Conservation (phyloP, 352 stramenopile species). For the Phytopythium mirpurense region DNA sequence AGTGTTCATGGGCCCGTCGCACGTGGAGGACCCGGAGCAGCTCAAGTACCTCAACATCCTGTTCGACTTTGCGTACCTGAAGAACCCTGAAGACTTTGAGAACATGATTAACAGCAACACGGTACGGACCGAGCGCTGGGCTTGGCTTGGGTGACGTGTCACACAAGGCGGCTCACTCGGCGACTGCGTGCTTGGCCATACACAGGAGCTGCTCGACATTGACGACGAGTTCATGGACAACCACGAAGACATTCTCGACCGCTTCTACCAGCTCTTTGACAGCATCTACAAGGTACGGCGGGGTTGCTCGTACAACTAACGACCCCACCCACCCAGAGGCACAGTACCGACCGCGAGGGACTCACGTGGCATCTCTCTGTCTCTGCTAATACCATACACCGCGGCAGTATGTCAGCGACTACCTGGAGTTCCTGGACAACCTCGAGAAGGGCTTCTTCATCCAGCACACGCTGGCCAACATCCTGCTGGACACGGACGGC, state of each 20-base stretch:
- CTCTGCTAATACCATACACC: too few relatives aligned
- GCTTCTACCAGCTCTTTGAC: slow-evolving; percentile 90
- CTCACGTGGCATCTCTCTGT: too few relatives aligned
- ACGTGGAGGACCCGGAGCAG: slow-evolving; percentile 86
- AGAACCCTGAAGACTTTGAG: slow-evolving; percentile 94
- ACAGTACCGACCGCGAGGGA: too few relatives aligned
- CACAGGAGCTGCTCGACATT: slow-evolving; percentile 77
- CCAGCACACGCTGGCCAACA: slow-evolving; percentile 92
- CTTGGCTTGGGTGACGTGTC: too few relatives aligned
- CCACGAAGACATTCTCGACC: slow-evolving; percentile 77
- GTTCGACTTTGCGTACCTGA: slow-evolving; percentile 95
- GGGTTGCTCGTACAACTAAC: too few relatives aligned
- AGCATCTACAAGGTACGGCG: slow-evolving; percentile 83
- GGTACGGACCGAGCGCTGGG: slow-evolving; percentile 17
- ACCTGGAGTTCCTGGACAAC: slow-evolving; percentile 90
- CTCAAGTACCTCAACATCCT: slow-evolving; percentile 91
- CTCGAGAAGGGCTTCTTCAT: slow-evolving; percentile 94
- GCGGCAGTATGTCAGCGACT: slow-evolving; percentile 87
- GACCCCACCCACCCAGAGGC: too few relatives aligned
- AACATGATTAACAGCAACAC: slow-evolving; percentile 90
- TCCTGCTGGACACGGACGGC: slow-evolving; percentile 92
- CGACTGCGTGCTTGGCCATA: background rate
- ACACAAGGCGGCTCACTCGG: too few relatives aligned
- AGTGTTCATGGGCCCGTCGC: slow-evolving; percentile 80
- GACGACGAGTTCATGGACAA: slow-evolving; percentile 92